Percentiles rank a stretch among this genome's conserved stretches.
Conservation (phyloP, 2,329 filamentous ascomycete species). For the Tolypocladium paradoxum region DNA sequence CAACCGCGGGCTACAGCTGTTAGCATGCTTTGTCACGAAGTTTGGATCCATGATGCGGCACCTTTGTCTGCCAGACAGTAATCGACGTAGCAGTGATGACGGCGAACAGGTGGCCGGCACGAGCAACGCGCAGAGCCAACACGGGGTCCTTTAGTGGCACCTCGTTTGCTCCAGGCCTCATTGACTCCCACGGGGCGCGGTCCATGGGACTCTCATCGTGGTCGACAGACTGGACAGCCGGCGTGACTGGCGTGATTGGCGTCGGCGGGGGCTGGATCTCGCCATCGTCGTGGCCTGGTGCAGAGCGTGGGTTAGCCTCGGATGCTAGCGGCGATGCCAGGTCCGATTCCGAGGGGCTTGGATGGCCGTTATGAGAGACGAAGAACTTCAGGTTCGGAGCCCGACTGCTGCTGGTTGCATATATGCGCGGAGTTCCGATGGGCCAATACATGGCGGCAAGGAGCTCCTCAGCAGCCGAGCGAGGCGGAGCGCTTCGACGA, state of each 20-base stretch:
- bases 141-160: slow-evolving; percentile 52
- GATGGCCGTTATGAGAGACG: slow-evolving; percentile 51
- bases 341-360: slow-evolving; percentile 20
- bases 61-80: slow-evolving; percentile 95
- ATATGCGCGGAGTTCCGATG: slow-evolving; percentile 72
- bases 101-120: slow-evolving; percentile 73
- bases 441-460: slow-evolving; percentile 74
- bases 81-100: slow-evolving; percentile 77
- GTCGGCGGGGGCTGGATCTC: slow-evolving; percentile 28
- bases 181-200: slow-evolving; percentile 10
- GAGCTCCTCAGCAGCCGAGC: slow-evolving; percentile 14
- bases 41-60: slow-evolving; percentile 28
- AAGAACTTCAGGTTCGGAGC: slow-evolving; percentile 37
- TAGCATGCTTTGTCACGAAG: slow-evolving; percentile 5
- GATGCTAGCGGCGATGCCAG: slow-evolving; percentile 2
- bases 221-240: slow-evolving; percentile 48
- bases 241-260: slow-evolving; percentile 44
- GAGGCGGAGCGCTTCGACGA: slow-evolving; percentile 8
- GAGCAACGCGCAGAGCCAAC: slow-evolving; percentile 63
- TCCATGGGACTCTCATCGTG: slow-evolving; percentile 30
- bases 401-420: slow-evolving; percentile 62
- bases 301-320: slow-evolving; percentile 11
- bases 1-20: slow-evolving; percentile 61
- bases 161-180: slow-evolving; percentile 14
- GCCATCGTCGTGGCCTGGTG: slow-evolving; percentile 20